phyloP scores from a whole-genome alignment of 768 basidiomycete species.

The Tremella mesenterica region DNA sequence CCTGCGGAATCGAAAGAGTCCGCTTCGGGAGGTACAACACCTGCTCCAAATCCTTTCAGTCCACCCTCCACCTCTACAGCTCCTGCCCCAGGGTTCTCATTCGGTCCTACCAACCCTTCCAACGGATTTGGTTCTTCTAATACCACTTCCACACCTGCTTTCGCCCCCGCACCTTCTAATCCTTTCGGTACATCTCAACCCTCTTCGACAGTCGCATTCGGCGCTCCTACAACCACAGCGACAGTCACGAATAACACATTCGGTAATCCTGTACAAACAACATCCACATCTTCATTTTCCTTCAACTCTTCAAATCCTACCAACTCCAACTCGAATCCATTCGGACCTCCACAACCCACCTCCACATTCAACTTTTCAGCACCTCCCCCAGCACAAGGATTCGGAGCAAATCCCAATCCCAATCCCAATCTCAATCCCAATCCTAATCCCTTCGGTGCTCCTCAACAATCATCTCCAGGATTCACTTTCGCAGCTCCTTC shows the following conservation, averaged over 20 bases:
- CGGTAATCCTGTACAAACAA: too few relatives aligned
- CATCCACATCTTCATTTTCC: neutral
- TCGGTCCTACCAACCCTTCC: neutral
- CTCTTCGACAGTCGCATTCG: conserved; percentile 4
- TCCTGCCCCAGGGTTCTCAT: neutral
- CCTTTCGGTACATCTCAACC: too few relatives aligned
- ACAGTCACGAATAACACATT: too few relatives aligned
- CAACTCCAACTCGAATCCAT: neutral
- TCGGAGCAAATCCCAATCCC: too few relatives aligned
- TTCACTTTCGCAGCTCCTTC: conserved; percentile 1
- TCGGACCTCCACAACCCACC: conserved; percentile 1
- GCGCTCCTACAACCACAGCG: neutral
- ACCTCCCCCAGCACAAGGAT: too few relatives aligned
- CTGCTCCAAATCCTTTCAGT: neutral
- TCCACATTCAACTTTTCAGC: neutral
- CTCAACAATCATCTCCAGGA: neutral
- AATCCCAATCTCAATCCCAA: neutral
- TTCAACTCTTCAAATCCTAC: conserved; percentile 7
- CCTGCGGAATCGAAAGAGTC: neutral
- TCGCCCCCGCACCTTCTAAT: too few relatives aligned
- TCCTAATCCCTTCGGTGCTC: conserved; percentile 1
- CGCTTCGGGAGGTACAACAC: neutral
- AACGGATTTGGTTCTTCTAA: conserved; percentile 1
- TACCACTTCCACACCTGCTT: neutral
- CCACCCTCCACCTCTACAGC: neutral